A percentile compares a stretch with the other conserved stretches of the same genome.
These are phyloP conservation scores for Schizosaccharomyces versatilis DNA, from an alignment of 1,139 yeast species.

Conservation along the genomic window DNA sequence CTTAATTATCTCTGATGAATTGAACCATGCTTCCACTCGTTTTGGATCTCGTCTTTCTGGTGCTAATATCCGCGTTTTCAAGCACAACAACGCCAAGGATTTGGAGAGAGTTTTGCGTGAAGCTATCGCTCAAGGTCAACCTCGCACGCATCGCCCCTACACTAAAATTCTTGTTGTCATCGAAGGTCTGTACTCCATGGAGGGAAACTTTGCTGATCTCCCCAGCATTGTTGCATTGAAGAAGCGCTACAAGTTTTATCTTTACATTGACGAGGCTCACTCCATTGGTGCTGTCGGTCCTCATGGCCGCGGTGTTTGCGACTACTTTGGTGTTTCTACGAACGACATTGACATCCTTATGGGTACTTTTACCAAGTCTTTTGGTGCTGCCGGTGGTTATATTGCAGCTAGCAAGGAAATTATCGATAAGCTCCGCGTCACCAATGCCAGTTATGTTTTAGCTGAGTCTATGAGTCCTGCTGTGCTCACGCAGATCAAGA, in stretches of 20 bases:
- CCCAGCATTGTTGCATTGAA: slow-evolving; percentile 57
- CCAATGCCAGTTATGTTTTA: slow-evolving; percentile 50
- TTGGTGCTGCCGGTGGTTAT: slow-evolving; percentile 98
- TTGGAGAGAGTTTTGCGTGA: slow-evolving; percentile 36
- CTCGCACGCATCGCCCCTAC: slow-evolving; percentile 95
- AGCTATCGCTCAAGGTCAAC: slow-evolving; percentile 88
- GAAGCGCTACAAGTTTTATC: slow-evolving; percentile 66
- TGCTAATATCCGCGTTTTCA: slow-evolving; percentile 77
- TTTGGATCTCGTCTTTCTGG: slow-evolving; percentile 87
- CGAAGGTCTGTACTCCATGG: slow-evolving; percentile 95
- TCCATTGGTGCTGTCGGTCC: slow-evolving; percentile 97
- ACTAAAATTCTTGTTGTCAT: slow-evolving; percentile 77
- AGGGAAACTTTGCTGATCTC: slow-evolving; percentile 78
- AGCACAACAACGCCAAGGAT: slow-evolving; percentile 71
- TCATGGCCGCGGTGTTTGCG: slow-evolving; percentile 81
- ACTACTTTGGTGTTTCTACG: slow-evolving; percentile 66
- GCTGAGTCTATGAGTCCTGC: slow-evolving; percentile 82
- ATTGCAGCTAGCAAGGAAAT: slow-evolving; percentile 50
- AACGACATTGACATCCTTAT: slow-evolving; percentile 58
- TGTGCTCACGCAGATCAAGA: slow-evolving; percentile 65
- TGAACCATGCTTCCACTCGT: slow-evolving; percentile 88
- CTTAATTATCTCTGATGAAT: slow-evolving; percentile 75
- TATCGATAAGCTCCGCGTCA: slow-evolving; percentile 52
- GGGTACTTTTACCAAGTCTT: slow-evolving; percentile 95
- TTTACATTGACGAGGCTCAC: slow-evolving; percentile 93